These are phyloP conservation scores for Penicillium cinerascens DNA, from an alignment of 495 filamentous ascomycete species.

Conservation along the genomic window DNA sequence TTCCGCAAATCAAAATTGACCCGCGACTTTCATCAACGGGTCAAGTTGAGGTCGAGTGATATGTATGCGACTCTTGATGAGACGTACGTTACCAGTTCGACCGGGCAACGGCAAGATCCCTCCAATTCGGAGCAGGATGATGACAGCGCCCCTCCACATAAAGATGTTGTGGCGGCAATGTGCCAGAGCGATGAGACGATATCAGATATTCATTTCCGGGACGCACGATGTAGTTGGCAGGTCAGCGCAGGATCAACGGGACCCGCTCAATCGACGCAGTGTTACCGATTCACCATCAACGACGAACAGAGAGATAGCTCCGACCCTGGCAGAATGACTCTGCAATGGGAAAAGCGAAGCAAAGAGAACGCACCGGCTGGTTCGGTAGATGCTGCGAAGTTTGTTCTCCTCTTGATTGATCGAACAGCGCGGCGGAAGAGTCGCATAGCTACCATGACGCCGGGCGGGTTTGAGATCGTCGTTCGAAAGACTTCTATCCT, in stretches of 20 bases:
- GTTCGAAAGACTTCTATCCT: slow-evolving; percentile 24
- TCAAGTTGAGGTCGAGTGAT: slow-evolving; percentile 30
- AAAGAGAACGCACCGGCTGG: neutral
- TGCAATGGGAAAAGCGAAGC: slow-evolving; percentile 27
- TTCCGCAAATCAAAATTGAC: slow-evolving; percentile 27
- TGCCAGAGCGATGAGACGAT: slow-evolving; percentile 9
- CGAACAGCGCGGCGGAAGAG: slow-evolving; percentile 21
- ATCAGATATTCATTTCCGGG: slow-evolving; percentile 19
- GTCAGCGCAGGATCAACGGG: slow-evolving; percentile 6
- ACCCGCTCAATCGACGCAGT: slow-evolving; percentile 5
- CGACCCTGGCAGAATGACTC: slow-evolving; percentile 14
- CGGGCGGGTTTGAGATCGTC: slow-evolving; percentile 18
- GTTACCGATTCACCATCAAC: slow-evolving; percentile 22
- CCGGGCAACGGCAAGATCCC: neutral
- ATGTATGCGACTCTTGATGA: slow-evolving; percentile 35
- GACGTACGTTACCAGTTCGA: slow-evolving; percentile 11
- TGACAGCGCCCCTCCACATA: neutral
- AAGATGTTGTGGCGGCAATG: slow-evolving; percentile 22
- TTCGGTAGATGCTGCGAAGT: slow-evolving; percentile 11
- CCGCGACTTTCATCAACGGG: slow-evolving; percentile 14
- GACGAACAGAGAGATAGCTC: neutral
- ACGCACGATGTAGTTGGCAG: slow-evolving; percentile 19
- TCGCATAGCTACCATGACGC: slow-evolving; percentile 25
- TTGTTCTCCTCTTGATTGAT: slow-evolving; percentile 25
- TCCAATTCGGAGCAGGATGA: slow-evolving; percentile 9